Evolutionary conservation across 305 asterid species (phyloP), one percentile per base, ranked within the genome.

Genomic region (Solanum hybrid): DNA sequence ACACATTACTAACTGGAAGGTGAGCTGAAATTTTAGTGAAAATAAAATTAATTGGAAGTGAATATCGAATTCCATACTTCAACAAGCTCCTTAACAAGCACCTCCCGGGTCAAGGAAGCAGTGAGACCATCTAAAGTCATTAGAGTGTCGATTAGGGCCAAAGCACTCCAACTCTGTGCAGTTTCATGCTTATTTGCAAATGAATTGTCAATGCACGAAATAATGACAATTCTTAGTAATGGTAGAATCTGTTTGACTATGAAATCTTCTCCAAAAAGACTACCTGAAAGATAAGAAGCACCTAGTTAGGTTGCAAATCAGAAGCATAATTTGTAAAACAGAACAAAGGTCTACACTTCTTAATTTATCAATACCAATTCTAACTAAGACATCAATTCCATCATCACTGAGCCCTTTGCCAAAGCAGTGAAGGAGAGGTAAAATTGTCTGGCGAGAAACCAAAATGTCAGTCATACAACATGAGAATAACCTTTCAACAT

Each of bases 321-420:
- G 75, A 84, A 51, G 75, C 42, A 18, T 51, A 51, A 20, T 33
- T 20, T 31, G 87, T 31, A 6, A 42, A 31, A 9, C 22, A 29
- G 46, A 84, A 57, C 75, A 31, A 46, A 81, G 73, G 73, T 29
- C 42, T 20, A 24, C 39, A 31, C 42, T 84, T 42, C 37, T 90
- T 31, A 89, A 89, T 61, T 80, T 67, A 89, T 90, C 85, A 92
- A 73, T 96, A 97, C 99, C 99, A 90, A 96, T 97, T 94, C 99
- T 94, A 94, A 96, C 93, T 91, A 97, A 90, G 88, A 94, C 97
- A 89, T 97, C 98, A 90, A 95, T 93, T 90, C 99, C 99, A 92
- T 97, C 98, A 90, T 74, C 94, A 92, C 95, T 96, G 79, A 97
- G 94, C 86, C 99, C 99, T 94, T 97, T 97, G 89, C 99, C 99